Conservation (phyloP, 2,329 filamentous ascomycete species). For the Tolypocladium cylindrosporum region DNA sequence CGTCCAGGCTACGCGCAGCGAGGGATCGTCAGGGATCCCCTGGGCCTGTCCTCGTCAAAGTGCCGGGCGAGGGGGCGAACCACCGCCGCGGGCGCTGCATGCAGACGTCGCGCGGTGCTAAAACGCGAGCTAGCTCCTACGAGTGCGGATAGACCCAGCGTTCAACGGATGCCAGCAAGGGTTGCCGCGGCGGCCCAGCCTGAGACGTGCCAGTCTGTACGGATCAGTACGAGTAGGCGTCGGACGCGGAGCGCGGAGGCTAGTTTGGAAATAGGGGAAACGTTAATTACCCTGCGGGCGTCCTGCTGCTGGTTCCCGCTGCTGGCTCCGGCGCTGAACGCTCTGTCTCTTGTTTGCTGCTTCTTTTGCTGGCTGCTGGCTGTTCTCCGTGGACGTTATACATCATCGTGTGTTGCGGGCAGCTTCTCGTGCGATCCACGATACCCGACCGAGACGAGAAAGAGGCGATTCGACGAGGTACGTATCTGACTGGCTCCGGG, state of each 20-base stretch:
- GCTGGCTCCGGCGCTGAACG: not conserved
- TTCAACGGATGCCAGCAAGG: too few species aligned
- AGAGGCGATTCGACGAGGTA: not conserved
- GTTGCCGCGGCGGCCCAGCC: not conserved
- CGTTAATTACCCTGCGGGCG: not conserved
- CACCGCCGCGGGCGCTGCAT: not conserved
- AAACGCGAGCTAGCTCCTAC: not conserved
- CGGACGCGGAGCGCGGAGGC: not conserved
- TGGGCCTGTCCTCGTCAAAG: not conserved
- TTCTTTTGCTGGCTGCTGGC: not conserved
- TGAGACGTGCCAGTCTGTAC: not conserved
- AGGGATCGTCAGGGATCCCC: too few species aligned
- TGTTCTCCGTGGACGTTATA: not conserved
- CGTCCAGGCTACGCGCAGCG: not conserved
- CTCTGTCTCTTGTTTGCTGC: not conserved
- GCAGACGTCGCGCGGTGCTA: not conserved
- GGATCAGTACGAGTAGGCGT: not conserved
- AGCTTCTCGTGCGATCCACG: not conserved
- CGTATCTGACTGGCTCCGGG: not conserved
- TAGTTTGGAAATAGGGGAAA: not conserved
- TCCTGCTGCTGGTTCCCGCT: not conserved
- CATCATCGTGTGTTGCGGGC: not conserved
- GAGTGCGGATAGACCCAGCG: not conserved
- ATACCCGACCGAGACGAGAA: not conserved
- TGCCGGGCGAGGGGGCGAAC: not conserved